phyloP scores from a whole-genome alignment of 768 basidiomycete genomes.

The Tulasnella sp. region DNA sequence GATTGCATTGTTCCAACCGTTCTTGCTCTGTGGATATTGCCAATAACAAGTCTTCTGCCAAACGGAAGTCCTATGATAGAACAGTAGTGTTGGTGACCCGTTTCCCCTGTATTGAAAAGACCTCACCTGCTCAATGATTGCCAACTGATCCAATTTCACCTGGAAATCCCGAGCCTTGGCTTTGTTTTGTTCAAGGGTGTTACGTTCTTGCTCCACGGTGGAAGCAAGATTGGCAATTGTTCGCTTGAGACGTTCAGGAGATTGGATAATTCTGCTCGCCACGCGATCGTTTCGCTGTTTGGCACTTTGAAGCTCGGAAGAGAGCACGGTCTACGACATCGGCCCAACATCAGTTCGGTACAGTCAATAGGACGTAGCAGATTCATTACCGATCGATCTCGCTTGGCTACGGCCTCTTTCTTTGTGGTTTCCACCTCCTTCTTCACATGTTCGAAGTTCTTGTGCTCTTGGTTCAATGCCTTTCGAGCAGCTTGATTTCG shows the following conservation, averaged over 20 bases:
- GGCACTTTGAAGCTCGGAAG: conserved; percentile 29
- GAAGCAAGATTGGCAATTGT: conserved; percentile 65
- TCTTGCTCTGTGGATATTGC: conserved; percentile 54
- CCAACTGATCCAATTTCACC: conserved; percentile 54
- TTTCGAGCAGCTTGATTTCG: conserved; percentile 44
- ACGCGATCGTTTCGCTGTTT: conserved; percentile 51
- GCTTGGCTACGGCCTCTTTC: conserved; percentile 48
- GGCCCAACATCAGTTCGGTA: neutral
- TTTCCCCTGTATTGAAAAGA: neutral
- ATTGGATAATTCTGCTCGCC: conserved; percentile 71
- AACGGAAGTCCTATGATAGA: conserved; percentile 45
- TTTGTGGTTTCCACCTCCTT: conserved; percentile 61
- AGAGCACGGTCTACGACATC: neutral
- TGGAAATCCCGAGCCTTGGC: conserved; percentile 66
- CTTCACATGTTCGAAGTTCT: conserved; percentile 32
- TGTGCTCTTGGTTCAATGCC: conserved; percentile 10
- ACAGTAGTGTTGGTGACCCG: neutral
- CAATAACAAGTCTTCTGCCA: conserved; percentile 63
- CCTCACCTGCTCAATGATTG: conserved; percentile 59
- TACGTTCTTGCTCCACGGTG: conserved; percentile 58
- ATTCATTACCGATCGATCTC: conserved; percentile 46
- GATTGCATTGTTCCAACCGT: conserved; percentile 49
- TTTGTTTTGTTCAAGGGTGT: conserved; percentile 48
- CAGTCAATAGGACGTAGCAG: neutral
- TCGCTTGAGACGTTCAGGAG: conserved; percentile 77